Evolutionary conservation across 495 filamentous ascomycete genomes (phyloP), one percentile per base, ranked within the genome.

Genomic region (Penicillium goetzii): DNA sequence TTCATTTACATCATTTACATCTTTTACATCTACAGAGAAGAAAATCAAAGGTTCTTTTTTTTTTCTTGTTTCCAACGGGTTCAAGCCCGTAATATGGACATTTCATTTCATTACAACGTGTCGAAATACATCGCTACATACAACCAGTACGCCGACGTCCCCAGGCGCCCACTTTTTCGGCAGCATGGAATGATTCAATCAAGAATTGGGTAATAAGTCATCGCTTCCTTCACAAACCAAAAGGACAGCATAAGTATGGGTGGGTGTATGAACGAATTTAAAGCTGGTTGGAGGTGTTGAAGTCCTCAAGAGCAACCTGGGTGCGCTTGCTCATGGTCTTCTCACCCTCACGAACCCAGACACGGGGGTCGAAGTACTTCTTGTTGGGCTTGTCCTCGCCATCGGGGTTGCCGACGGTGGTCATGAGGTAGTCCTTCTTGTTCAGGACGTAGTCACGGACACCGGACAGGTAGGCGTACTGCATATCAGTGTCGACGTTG

Each of bases 371-470:
- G 80, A 95, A 98, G 88, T 85, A 94, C 85, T 97, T 97, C 90
- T 99, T 99, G 86, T 99, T 98, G 68, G 95, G 95, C 88, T 97
- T 97, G 82, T 94, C 90, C 26, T 85, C 84, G 58, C 94, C 96
- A 26, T 98, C 93, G 53, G 96, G 95, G 85, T 98, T 98, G 70
- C 96, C 95, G 70, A 98, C 90, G 67, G 89, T 86, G 34, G 82
- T 82, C 80, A 83, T 80, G 66, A 99, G 75, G 84, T 97, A 98
- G 64, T 98, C 93, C 85, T 97, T 93, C 85, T 98, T 98, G 71
- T 86, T 90, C 64, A 91, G 79, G 67, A 98, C 83, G 83, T 93
- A 97, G 82, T 97, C 93, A 71, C 94, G 90, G 81, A 97, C 88
- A 78, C 95, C 95, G 61, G 80, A 80, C 45, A 96, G 80, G 86